Conservation (phyloP, 1,139 yeast species). For the Saccharomyces hybrid region DNA sequence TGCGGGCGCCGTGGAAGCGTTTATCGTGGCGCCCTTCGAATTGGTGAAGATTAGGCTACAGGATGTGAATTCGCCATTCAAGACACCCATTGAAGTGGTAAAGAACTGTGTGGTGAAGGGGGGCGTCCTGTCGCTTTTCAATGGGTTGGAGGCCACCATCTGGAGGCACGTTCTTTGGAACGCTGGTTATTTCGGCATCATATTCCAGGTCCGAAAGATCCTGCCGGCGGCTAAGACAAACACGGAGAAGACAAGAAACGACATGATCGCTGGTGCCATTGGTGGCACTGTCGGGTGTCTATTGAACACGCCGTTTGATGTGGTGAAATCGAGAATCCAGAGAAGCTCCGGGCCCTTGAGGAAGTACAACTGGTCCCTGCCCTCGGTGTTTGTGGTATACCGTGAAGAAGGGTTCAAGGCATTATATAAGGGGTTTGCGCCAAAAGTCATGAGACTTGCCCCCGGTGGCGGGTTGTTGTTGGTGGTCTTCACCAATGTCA, state of each 20-base stretch:
- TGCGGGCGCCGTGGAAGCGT: conserved; percentile 95
- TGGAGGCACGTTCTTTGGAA: conserved; percentile 98
- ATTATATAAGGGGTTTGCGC: conserved; percentile 87
- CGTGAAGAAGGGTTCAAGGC: conserved; percentile 88
- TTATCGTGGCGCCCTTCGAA: conserved; percentile 95
- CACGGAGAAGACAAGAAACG: conserved; percentile 73
- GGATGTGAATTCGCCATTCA: conserved; percentile 74
- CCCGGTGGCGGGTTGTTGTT: conserved; percentile 98
- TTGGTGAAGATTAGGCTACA: conserved; percentile 79
- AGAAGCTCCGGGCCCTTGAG: conserved; percentile 59
- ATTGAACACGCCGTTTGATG: conserved; percentile 94
- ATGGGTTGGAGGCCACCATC: conserved; percentile 91
- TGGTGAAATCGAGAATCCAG: conserved; percentile 94
- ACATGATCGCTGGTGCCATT: conserved; percentile 82
- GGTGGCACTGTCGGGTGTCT: conserved; percentile 97
- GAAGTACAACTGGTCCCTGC: conserved; percentile 83
- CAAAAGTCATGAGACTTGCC: conserved; percentile 94
- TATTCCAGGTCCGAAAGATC: conserved; percentile 72
- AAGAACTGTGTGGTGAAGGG: conserved; percentile 61
- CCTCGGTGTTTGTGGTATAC: conserved; percentile 66
- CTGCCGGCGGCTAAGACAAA: conserved; percentile 70
- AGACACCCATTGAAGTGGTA: conserved; percentile 80
- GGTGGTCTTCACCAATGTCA: conserved; percentile 88
- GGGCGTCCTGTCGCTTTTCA: conserved; percentile 79
- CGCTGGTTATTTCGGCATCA: conserved; percentile 95